Conservation (phyloP, 768 basidiomycete species). For the Scleroderma bovista region DNA sequence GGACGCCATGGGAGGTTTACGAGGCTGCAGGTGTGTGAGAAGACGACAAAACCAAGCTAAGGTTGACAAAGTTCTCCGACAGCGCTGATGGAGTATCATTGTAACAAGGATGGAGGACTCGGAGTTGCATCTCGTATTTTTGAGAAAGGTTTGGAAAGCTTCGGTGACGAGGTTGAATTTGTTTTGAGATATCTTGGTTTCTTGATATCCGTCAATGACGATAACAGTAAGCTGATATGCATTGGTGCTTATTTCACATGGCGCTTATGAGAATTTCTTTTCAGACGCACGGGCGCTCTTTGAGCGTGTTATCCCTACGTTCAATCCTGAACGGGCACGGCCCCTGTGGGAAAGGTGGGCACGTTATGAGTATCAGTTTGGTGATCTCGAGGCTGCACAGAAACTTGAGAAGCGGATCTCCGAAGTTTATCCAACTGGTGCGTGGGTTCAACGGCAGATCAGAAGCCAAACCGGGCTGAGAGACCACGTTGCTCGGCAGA, state of each 20-base stretch:
- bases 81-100: slow-evolving; percentile 96
- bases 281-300: slow-evolving; percentile 94
- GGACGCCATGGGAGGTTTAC: slow-evolving; percentile 87
- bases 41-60: background rate
- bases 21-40: slow-evolving; percentile 73
- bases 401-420: slow-evolving; percentile 87
- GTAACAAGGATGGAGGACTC: slow-evolving; percentile 65
- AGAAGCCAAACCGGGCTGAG: background rate
- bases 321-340: slow-evolving; percentile 72
- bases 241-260: background rate
- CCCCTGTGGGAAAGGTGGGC: slow-evolving; percentile 97
- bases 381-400: slow-evolving; percentile 82
- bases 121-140: slow-evolving; percentile 87
- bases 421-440: slow-evolving; percentile 84
- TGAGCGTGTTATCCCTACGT: slow-evolving; percentile 77
- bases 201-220: slow-evolving; percentile 91
- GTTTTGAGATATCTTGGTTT: slow-evolving; percentile 89
- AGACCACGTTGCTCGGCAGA: slow-evolving; percentile 43
- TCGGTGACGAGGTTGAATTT: slow-evolving; percentile 77
- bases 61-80: slow-evolving; percentile 8
- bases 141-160: slow-evolving; percentile 84
- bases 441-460: slow-evolving; percentile 15
- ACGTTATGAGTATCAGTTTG: slow-evolving; percentile 90
- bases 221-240: slow-evolving; percentile 65
- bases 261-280: slow-evolving; percentile 7